Base-by-base conservation (phyloP, 164 flowering plant species). In the Kingdonia uniflora region DNA sequence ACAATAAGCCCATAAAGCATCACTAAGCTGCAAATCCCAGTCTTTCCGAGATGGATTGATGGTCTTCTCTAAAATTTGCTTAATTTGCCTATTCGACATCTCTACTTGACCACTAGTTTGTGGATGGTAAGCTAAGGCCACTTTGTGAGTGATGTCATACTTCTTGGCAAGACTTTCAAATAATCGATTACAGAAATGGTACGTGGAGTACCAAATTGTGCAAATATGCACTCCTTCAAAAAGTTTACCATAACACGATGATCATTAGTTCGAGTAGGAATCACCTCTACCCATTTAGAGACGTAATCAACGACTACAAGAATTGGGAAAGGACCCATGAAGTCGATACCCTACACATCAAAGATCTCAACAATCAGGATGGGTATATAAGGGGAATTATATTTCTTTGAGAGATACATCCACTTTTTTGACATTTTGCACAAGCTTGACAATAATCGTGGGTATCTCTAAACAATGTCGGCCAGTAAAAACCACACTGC, bases 261-360 rank as follows among this genome's bases (percentile, higher is more conserved):
- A 14, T 48, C 26, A 20, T 48, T 20, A 11, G 14, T 48, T 17
- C n/a, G 19, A 12, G n/a, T 3, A 12, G 26, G n/a, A 23, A 21
- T 11, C 6, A 11, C 51, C 44, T 41, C 44, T 4, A 29, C 8
- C 35, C 35, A 29, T 11, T 16, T 19, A 4, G 19, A 12, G 8
- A 48, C 16, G 3, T 48, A 48, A 21, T 21, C 15, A 11, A 25
- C 12, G n/a, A 2, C 13, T 23, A 48, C 13, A 12, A 48, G n/a
- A n/a, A n/a, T n/a, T 5, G 19, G 48, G 19, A 44, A 44, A 6
- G 11, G 19, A 1, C 19, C 1, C 48, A 19, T 48, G 14, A 48
- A 23, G 19, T 6, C 51, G 23, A 48, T 48, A 3, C 29, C 51
- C 51, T 11, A 48, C 12, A 48, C 51, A 48, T 48, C 51, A 23